Evolutionary conservation across 331 rosid species (phyloP).

Genomic region (Dryas integrifolia): DNA sequence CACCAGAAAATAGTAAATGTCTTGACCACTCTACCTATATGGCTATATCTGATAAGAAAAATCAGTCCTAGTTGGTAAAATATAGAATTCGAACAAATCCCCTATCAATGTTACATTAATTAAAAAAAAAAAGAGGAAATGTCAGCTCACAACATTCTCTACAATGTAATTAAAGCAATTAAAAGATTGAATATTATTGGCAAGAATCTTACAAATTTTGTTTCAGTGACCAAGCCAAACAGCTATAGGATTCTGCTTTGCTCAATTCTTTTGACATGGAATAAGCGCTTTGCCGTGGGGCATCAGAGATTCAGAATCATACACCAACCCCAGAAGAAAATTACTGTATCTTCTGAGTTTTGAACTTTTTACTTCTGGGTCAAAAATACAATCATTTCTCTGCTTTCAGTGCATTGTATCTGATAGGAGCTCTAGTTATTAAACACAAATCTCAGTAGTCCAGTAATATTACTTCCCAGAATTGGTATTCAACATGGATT

Average conservation of each 20-base stretch:
- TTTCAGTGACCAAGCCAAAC: slow-evolving; percentile 4
- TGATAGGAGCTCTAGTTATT: not conserved
- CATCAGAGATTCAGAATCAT: not conserved
- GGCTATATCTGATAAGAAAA: not conserved
- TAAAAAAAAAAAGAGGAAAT: not conserved
- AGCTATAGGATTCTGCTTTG: not conserved
- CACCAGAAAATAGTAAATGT: not conserved
- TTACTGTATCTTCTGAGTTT: not conserved
- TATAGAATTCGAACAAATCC: not conserved
- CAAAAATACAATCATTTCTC: too few species aligned
- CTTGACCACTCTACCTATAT: not conserved
- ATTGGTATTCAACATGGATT: not conserved
- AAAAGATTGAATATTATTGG: slow-evolving; percentile 4
- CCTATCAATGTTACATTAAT: not conserved
- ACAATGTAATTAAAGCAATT: not conserved
- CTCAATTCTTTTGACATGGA: slow-evolving; percentile 4
- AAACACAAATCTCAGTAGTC: not conserved
- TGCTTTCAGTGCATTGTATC: too few species aligned
- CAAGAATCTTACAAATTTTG: slow-evolving; percentile 23
- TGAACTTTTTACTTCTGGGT: not conserved
- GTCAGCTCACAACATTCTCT: not conserved
- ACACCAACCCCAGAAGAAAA: too few species aligned
- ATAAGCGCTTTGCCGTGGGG: not conserved
- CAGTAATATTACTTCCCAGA: not conserved
- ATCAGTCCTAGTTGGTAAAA: not conserved